These are phyloP conservation scores for Candida pini DNA, from an alignment of 805 yeast species.

Conservation along the genomic window DNA sequence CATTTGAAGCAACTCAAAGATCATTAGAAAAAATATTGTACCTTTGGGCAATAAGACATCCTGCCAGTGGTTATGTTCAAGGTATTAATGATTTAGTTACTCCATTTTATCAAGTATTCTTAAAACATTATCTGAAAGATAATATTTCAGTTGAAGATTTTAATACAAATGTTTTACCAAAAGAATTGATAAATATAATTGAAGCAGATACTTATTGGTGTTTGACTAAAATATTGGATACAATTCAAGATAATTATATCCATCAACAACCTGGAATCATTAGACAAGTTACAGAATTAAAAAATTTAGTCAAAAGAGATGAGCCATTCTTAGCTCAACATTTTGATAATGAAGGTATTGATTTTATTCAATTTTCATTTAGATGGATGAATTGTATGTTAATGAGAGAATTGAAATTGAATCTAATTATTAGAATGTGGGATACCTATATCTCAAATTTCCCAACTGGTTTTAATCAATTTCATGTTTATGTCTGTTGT, in stretches of 20 bases:
- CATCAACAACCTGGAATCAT: conserved; percentile 98
- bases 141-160: conserved; percentile 45
- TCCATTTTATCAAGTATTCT: conserved; percentile 85
- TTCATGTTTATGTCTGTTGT: conserved; percentile 96
- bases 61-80: conserved; percentile 97
- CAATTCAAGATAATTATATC: conserved; percentile 93
- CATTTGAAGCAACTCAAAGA: conserved; percentile 63
- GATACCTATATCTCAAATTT: conserved; percentile 83
- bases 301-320: conserved; percentile 72
- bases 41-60: conserved; percentile 94
- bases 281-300: conserved; percentile 79
- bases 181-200: conserved; percentile 56
- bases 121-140: conserved; percentile 55
- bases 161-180: conserved; percentile 58
- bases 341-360: conserved; percentile 76
- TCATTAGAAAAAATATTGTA: conserved; percentile 78
- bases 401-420: conserved; percentile 86
- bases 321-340: conserved; percentile 71
- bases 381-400: conserved; percentile 98
- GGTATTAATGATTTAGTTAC: conserved; percentile 94
- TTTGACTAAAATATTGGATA: conserved; percentile 81
- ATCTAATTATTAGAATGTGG: conserved; percentile 90
- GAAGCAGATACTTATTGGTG: conserved; percentile 99
- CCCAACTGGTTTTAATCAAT: conserved; percentile 77
- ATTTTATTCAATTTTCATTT: conserved; percentile 91